These are phyloP conservation scores for Trichophaea hybrida DNA, from an alignment of 2,329 filamentous ascomycete species.

Conservation along the genomic window DNA sequence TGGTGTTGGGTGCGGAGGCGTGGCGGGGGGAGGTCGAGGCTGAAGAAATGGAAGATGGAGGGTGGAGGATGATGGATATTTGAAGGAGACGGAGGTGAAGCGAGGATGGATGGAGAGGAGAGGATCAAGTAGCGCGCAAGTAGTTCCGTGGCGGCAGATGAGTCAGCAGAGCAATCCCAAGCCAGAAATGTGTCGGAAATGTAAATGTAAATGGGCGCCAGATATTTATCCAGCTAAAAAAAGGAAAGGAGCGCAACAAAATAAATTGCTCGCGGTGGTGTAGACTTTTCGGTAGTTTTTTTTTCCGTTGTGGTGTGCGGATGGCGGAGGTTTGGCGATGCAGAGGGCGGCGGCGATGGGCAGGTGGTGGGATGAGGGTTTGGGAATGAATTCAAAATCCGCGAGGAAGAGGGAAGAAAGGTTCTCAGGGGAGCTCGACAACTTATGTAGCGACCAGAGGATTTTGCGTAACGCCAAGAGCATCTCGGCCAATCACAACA, in stretches of 20 bases:
- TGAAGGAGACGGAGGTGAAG: constrained; percentile 6
- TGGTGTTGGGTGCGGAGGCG: background rate
- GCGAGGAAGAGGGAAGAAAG: background rate
- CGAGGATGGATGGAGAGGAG: constrained; percentile 3
- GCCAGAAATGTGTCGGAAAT: background rate
- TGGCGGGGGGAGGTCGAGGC: background rate
- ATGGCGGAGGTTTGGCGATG: background rate
- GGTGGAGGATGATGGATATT: constrained; percentile 1
- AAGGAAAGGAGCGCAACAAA: constrained; percentile 2
- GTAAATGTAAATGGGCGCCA: constrained; percentile 1
- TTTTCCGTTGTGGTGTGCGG: constrained; percentile 1
- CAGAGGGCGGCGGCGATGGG: constrained; percentile 1
- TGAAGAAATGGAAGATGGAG: background rate
- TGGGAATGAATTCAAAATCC: background rate
- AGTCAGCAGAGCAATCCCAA: background rate
- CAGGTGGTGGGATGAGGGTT: background rate
- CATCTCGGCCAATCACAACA: background rate
- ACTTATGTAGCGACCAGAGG: constrained; percentile 1
- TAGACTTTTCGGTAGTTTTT: background rate
- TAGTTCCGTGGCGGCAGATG: background rate
- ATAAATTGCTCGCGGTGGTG: constrained; percentile 4
- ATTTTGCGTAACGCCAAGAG: constrained; percentile 2
- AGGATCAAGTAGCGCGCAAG: constrained; percentile 1
- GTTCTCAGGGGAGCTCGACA: background rate
- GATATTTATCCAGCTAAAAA: constrained; percentile 1